phyloP scores from a whole-genome alignment of 352 stramenopile species.

The Phytophthora palmivora region DNA sequence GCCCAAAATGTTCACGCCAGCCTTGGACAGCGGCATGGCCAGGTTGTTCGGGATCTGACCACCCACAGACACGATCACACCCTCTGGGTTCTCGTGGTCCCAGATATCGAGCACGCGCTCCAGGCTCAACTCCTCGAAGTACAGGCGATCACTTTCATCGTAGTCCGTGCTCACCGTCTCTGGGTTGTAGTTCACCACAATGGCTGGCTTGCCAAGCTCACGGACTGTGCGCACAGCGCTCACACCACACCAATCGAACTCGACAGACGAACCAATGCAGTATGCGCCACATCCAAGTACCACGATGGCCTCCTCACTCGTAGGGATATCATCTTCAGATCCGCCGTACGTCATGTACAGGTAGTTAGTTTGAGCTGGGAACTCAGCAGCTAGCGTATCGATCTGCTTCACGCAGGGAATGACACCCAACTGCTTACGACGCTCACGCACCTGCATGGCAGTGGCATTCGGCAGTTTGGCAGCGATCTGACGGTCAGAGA shows the following conservation, averaged over 20 bases:
- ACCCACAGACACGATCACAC: slow-evolving; percentile 96
- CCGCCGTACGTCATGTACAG: slow-evolving; percentile 98
- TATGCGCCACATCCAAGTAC: slow-evolving; percentile 96
- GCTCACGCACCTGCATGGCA: slow-evolving; percentile 87
- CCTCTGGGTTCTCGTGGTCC: slow-evolving; percentile 93
- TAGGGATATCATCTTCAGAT: slow-evolving; percentile 66
- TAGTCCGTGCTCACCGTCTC: slow-evolving; percentile 99
- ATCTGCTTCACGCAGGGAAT: slow-evolving; percentile 95
- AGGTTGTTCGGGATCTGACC: too few relatives aligned
- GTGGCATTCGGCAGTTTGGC: slow-evolving; percentile 50
- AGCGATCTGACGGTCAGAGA: slow-evolving; percentile 92
- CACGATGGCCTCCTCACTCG: slow-evolving; percentile 90
- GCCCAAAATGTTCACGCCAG: too few relatives aligned
- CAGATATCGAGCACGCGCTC: slow-evolving; percentile 99
- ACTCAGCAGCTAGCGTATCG: slow-evolving; percentile 97
- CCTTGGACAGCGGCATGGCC: too few relatives aligned
- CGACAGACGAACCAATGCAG: slow-evolving; percentile 96
- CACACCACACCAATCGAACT: slow-evolving; percentile 98
- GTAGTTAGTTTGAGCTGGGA: slow-evolving; percentile 97
- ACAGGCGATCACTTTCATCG: slow-evolving; percentile 91
- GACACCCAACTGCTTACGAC: slow-evolving; percentile 85
- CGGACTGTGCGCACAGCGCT: slow-evolving; percentile 50
- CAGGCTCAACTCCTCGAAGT: slow-evolving; percentile 91
- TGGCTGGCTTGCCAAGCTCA: slow-evolving; percentile 94
- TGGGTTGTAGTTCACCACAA: slow-evolving; percentile 99